Base-by-base conservation (phyloP, 2,329 filamentous ascomycete genomes). In the Rutstroemia sydowiana region DNA sequence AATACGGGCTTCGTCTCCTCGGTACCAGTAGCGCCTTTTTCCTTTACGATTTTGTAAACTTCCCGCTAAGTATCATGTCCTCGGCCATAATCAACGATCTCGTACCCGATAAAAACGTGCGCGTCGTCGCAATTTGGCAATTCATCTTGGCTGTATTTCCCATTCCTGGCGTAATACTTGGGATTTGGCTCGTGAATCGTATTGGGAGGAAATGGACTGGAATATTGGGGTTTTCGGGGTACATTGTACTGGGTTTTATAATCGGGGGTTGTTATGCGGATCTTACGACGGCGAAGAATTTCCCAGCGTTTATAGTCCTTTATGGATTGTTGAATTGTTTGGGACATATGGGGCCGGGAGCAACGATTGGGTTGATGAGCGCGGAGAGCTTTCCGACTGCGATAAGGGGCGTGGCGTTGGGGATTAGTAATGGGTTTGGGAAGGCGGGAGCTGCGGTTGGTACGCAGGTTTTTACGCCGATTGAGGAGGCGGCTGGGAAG, bases 21-120 rank as follows among this genome's bases (percentile, higher is more conserved):
- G 66, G 65, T 2, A 69, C 65, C 2, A 68, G 66, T 2, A 44
- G 63, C 3, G 66, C 66, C 0, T 69, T 68, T 51, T 68, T 68
- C 42, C 56, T 69, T 0, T 69, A 69, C 49, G 67, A 69, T 40
- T 69, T 69, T 21, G 64, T 69, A 54, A 69, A 68, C 42, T 69
- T 69, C 40, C 66, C 66, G 0, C 69, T 69, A 36, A 65, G 61
- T 23, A 67, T 69, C 55, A 67, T 69, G 64, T 65, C 61, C 2
- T 62, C 65, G 28, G 63, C 61, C 5, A 69, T 69, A 36, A 65
- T 68, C 41, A 57, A 66, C 32, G 65, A 61, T 0, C 53, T 68
- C 3, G 67, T 68, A 1, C 60, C 60, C 21, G 63, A 65, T 16
- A 53, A 61, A 36, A 63, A 68, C 44, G 59, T 69, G 18, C 64